Conservation (phyloP, 2,329 filamentous ascomycete species). For the Esteya vermicola region DNA sequence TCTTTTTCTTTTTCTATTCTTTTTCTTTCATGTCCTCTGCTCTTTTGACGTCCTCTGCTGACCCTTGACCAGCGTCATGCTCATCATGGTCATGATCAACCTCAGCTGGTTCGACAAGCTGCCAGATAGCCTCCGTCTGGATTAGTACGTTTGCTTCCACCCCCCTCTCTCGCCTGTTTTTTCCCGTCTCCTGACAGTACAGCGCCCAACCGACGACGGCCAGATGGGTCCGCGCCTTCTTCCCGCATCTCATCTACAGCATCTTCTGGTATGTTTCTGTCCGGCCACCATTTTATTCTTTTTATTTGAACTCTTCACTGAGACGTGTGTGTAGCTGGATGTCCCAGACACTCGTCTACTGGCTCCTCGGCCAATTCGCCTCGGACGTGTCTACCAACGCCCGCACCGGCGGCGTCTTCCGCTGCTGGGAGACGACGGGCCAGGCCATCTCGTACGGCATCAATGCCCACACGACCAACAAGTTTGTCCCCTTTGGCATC, state of each 20-base stretch:
- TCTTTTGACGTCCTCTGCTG: no score
- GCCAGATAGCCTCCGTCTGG: background rate
- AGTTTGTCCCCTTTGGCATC: slow-evolving; percentile 3
- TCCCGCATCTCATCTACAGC: background rate
- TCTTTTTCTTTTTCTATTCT: background rate
- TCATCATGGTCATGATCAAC: slow-evolving; percentile 3
- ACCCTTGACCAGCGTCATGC: background rate
- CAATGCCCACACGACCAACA: background rate
- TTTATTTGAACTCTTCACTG: background rate
- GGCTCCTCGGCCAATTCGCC: background rate
- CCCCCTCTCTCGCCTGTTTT: no score
- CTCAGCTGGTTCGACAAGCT: background rate
- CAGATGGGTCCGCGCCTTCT: background rate
- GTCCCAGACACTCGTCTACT: background rate
- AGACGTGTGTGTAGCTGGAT: background rate
- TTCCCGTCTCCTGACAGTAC: background rate
- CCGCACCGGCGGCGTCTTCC: background rate
- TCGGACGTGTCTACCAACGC: background rate
- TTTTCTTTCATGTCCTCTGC: background rate
- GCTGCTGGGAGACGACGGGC: background rate
- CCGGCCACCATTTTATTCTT: background rate
- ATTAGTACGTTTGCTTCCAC: background rate
- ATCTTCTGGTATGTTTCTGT: background rate
- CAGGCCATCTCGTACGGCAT: slow-evolving; percentile 1
- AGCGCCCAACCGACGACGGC: background rate